Evolutionary conservation across 1,284 basidiomycete species (phyloP), one percentile per base, ranked within the genome.

Genomic region (Marasmius fiardii): DNA sequence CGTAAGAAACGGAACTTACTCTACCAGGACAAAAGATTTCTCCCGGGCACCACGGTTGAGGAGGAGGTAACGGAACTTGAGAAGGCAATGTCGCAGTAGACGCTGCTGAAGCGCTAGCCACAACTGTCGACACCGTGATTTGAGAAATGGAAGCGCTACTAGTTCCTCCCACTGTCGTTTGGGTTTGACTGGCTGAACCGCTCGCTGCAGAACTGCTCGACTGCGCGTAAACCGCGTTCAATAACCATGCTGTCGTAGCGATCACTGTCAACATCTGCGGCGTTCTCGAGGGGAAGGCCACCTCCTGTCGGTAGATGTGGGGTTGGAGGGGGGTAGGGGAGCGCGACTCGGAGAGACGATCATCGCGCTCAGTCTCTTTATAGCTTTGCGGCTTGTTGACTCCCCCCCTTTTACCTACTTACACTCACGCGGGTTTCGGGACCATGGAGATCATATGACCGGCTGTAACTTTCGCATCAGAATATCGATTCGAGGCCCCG

Each of bases 1-100:
- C n/a, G n/a, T 51, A 26, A 24, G 8, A 18, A 43, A n/a, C 35
- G 16, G 23, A 35, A 78, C 87, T 60, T 66, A 92, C 92, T 48
- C 77, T 58, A 23, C 91, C 92, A 0, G 92, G 80, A 68, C 93
- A 95, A 72, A 90, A 95, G 33, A 93, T 90, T 52, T 88, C 74
- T 58, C 90, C 89, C 2, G 87, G 84, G 66, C 88, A 91, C 88
- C 90, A 89, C 37, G 79, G 70, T 69, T 95, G 93, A 37, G 72
- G 74, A 0, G 90, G 88, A 10, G 92, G 90, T 35, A 90, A 67
- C 1, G 81, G 67, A 4, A 74, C 82, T 64, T 93, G 89, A 1
- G 88, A 86, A 2, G 88, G 86, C 20, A 95, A 69, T 18, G 74
- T 59, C 16, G 78, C 71, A 47, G 74, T 72, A 31, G 83, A 70